Evolutionary conservation across 176 grass and related monocot species (phyloP).

Genomic region (Cocos nucifera): DNA sequence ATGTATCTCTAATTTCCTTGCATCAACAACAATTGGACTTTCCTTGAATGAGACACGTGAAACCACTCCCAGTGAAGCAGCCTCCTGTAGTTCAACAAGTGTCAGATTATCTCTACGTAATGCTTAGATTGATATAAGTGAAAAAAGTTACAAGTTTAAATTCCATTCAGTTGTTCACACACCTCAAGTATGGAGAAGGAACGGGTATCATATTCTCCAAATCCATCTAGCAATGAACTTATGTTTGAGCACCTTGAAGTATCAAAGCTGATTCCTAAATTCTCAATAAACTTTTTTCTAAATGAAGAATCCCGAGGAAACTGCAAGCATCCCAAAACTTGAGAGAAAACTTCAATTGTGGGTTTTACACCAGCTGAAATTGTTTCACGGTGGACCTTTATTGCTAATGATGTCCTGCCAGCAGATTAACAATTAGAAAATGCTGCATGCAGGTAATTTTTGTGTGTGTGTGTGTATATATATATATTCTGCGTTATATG

Average conservation of each 20-base stretch:
- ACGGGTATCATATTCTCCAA: conserved; percentile 84
- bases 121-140: not conserved
- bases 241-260: conserved; percentile 55
- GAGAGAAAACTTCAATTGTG: conserved; percentile 80
- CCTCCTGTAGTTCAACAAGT: conserved; percentile 46
- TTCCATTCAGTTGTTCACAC: not conserved
- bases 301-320: conserved; percentile 59
- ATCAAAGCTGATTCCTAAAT: conserved; percentile 59
- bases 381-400: conserved; percentile 55
- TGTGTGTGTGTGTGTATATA: no score
- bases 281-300: conserved; percentile 66
- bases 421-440: conserved; percentile 19
- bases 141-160: not conserved
- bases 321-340: conserved; percentile 89
- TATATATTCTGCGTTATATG: no score
- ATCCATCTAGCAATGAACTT: conserved; percentile 79
- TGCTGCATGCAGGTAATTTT: no score
- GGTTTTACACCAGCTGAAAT: conserved; percentile 49
- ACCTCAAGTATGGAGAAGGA: conserved; percentile 88
- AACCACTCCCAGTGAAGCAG: conserved; percentile 49
- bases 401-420: conserved; percentile 70
- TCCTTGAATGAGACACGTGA: conserved; percentile 60
- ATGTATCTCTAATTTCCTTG: conserved; percentile 66
- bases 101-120: not conserved
- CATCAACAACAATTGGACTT: conserved; percentile 62